Percentiles rank a stretch among this genome's conserved stretches.
Conservation (phyloP, 1,139 yeast genomes). For the Hansenula sp. region DNA sequence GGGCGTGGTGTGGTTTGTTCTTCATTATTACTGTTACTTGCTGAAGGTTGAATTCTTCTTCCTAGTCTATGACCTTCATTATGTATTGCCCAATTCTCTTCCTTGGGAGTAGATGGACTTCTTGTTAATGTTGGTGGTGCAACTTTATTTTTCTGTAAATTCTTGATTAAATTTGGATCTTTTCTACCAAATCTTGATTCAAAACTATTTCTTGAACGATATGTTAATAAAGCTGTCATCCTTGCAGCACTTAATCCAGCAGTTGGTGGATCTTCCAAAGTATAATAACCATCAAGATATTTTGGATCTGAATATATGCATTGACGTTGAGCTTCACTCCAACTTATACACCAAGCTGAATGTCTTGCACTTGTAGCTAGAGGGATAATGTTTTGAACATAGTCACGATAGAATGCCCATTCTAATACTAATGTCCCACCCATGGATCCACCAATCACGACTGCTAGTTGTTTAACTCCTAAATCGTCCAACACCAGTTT, state of each 20-base stretch:
- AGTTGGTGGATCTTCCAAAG: conserved; percentile 70
- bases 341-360: conserved; percentile 97
- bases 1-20: conserved; percentile 2
- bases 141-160: conserved; percentile 20
- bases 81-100: conserved; percentile 57
- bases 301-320: conserved; percentile 93
- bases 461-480: conserved; percentile 72
- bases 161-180: conserved; percentile 39
- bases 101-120: conserved; percentile 34
- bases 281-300: conserved; percentile 82
- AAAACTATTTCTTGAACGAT: conserved; percentile 87
- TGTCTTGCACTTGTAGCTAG: conserved; percentile 93
- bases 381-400: conserved; percentile 71
- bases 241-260: conserved; percentile 94
- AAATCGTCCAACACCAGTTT: conserved; percentile 64
- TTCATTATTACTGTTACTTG: conserved; percentile 14
- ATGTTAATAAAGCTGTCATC: conserved; percentile 92
- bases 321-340: conserved; percentile 98
- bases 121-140: conserved; percentile 21
- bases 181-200: conserved; percentile 87
- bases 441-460: conserved; percentile 96
- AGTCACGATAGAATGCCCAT: conserved; percentile 63
- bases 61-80: conserved; percentile 53
- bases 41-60: conserved; percentile 12
- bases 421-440: conserved; percentile 98